phyloP scores from a whole-genome alignment of 2,329 filamentous ascomycete species.

The Davidsoniella virescens region DNA sequence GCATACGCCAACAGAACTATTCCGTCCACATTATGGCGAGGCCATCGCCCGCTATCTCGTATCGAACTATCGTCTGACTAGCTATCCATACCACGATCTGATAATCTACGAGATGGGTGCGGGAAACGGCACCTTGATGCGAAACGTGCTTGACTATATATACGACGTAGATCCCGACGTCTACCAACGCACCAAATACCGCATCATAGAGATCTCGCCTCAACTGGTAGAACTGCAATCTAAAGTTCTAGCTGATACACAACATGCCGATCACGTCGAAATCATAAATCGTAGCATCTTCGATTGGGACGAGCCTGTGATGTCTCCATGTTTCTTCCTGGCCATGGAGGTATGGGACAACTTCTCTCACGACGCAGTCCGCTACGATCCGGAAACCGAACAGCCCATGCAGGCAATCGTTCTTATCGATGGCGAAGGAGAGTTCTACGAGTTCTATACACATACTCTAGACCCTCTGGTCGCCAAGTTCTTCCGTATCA shows the following conservation, averaged over 20 bases:
- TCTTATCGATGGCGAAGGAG: slow-evolving; percentile 66
- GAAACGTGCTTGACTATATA: slow-evolving; percentile 95
- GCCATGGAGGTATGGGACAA: slow-evolving; percentile 98
- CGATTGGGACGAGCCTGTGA: slow-evolving; percentile 78
- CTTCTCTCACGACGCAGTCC: slow-evolving; percentile 85
- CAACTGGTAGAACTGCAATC: slow-evolving; percentile 65
- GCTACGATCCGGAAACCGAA: slow-evolving; percentile 54
- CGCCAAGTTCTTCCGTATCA: slow-evolving; percentile 66
- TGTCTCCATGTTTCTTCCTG: slow-evolving; percentile 89
- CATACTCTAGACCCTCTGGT: slow-evolving; percentile 67
- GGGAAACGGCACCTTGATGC: slow-evolving; percentile 92
- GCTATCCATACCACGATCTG: slow-evolving; percentile 90
- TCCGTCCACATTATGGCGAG: slow-evolving; percentile 92
- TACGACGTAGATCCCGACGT: slow-evolving; percentile 77
- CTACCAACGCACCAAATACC: slow-evolving; percentile 83
- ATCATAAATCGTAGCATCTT: slow-evolving; percentile 94
- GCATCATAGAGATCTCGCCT: slow-evolving; percentile 87
- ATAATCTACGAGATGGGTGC: slow-evolving; percentile 99
- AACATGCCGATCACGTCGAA: slow-evolving; percentile 72
- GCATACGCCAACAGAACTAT: slow-evolving; percentile 97
- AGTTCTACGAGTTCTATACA: slow-evolving; percentile 91
- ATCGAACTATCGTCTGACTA: slow-evolving; percentile 84
- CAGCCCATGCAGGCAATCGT: slow-evolving; percentile 77
- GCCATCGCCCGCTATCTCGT: slow-evolving; percentile 92
- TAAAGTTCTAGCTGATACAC: slow-evolving; percentile 48